Evolutionary conservation across 2,329 filamentous ascomycete species (phyloP).

Genomic region (Fusarium xylarioides): DNA sequence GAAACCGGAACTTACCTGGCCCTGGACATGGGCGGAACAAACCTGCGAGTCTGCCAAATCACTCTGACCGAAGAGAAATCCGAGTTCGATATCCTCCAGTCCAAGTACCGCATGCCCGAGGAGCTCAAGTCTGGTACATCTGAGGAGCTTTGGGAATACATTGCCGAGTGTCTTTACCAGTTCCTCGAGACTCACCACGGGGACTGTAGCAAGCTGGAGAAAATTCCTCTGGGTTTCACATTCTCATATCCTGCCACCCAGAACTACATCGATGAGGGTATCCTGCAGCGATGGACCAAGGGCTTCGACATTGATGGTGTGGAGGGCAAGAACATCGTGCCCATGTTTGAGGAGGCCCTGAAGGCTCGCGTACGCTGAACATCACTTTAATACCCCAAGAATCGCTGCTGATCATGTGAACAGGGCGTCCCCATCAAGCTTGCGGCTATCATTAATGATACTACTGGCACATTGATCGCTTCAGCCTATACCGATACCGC

Average conservation of each 20-base stretch:
- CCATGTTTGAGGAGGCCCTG: constrained; percentile 84
- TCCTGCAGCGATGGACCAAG: constrained; percentile 96
- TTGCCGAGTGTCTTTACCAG: constrained; percentile 89
- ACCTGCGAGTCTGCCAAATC: constrained; percentile 93
- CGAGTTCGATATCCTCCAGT: constrained; percentile 94
- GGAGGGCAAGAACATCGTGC: constrained; percentile 89
- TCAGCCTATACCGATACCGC: constrained; percentile 94
- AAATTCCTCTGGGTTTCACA: constrained; percentile 87
- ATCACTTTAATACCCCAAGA: not conserved
- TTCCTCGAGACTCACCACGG: constrained; percentile 89
- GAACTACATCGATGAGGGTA: constrained; percentile 90
- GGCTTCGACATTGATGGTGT: constrained; percentile 94
- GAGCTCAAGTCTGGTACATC: constrained; percentile 86
- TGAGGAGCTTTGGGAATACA: constrained; percentile 93
- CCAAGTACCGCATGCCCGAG: constrained; percentile 94
- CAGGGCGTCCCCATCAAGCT: constrained; percentile 91
- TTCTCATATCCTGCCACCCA: constrained; percentile 96
- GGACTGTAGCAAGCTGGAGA: constrained; percentile 67
- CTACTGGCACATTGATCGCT: constrained; percentile 94
- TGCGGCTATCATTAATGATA: constrained; percentile 95
- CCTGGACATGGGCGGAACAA: constrained; percentile 96
- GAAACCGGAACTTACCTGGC: constrained; percentile 90
- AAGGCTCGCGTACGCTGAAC: constrained; percentile 57
- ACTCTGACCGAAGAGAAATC: constrained; percentile 86
- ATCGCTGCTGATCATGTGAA: constrained; percentile 27